Evolutionary conservation across 2,329 filamentous ascomycete genomes (phyloP).

Genomic region (Neonectria punicea): DNA sequence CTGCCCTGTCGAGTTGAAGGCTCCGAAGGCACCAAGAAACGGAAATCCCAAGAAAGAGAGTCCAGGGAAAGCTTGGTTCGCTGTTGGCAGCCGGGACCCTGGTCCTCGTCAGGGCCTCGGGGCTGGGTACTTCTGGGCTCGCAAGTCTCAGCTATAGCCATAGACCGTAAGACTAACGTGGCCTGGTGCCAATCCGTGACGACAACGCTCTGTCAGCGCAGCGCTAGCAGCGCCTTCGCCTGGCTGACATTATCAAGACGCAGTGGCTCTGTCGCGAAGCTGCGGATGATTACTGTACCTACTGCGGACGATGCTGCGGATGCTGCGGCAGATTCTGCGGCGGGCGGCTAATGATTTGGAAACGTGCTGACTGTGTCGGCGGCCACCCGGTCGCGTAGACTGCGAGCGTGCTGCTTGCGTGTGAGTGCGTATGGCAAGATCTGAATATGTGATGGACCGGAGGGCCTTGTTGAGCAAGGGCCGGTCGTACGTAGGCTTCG

Average conservation of each 20-base stretch:
- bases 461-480: slow-evolving; percentile 4
- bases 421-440: not conserved
- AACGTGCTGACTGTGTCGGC: slow-evolving; percentile 9
- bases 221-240: slow-evolving; percentile 17
- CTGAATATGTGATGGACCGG: not conserved
- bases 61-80: slow-evolving; percentile 15
- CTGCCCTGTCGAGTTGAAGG: slow-evolving; percentile 10
- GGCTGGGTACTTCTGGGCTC: slow-evolving; percentile 18
- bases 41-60: not conserved
- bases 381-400: not conserved
- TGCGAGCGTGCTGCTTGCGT: not conserved
- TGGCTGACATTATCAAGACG: slow-evolving; percentile 32
- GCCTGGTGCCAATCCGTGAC: slow-evolving; percentile 29
- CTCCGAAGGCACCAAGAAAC: not conserved
- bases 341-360: slow-evolving; percentile 2
- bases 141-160: slow-evolving; percentile 31
- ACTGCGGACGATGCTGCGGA: slow-evolving; percentile 8
- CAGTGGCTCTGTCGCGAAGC: not conserved
- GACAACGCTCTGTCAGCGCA: slow-evolving; percentile 25
- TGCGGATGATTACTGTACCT: slow-evolving; percentile 3
- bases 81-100: slow-evolving; percentile 22
- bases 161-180: slow-evolving; percentile 30
- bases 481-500: slow-evolving; percentile 18
- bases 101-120: slow-evolving; percentile 29
- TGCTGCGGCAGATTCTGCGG: slow-evolving; percentile 14